Percentiles rank a stretch among this genome's conserved stretches.
Evolutionary conservation across 768 basidiomycete genomes (phyloP).

Genomic region (Amanita pallidorosea): DNA sequence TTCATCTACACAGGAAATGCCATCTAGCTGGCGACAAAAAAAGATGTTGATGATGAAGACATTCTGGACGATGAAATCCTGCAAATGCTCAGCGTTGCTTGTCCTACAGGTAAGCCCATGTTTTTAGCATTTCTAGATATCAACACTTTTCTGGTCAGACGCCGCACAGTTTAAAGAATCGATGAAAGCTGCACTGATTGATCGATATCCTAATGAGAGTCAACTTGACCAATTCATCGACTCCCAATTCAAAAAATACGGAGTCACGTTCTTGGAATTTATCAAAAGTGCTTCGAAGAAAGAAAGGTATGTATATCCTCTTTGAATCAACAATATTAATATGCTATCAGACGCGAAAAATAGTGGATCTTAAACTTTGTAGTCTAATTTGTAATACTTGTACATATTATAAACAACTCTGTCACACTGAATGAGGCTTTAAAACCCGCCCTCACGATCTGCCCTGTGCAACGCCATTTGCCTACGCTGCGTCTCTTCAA

Average conservation of each 20-base stretch:
- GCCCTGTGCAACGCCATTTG: conserved; percentile 83
- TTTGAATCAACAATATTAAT: neutral
- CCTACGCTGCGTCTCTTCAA: conserved; percentile 86
- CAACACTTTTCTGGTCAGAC: conserved; percentile 15
- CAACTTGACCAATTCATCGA: conserved; percentile 26
- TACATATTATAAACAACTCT: neutral
- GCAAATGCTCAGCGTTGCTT: conserved; percentile 23
- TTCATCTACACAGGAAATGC: neutral
- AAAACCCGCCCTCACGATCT: conserved; percentile 47
- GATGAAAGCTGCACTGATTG: conserved; percentile 27
- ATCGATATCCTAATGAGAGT: conserved; percentile 26
- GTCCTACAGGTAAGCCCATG: conserved; percentile 28
- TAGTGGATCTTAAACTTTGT: neutral
- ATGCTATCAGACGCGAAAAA: neutral
- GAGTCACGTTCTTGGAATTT: conserved; percentile 25
- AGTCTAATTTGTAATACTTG: neutral
- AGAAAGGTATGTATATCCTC: neutral
- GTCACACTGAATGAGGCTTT: neutral
- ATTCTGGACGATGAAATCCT: conserved; percentile 25
- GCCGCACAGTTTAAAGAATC: conserved; percentile 22
- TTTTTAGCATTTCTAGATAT: neutral
- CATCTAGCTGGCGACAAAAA: conserved; percentile 17
- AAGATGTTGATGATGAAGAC: conserved; percentile 18
- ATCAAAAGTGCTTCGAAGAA: conserved; percentile 18
- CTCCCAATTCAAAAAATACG: conserved; percentile 20